These are phyloP conservation scores for Bipolaris oryzae DNA, from an alignment of 2,329 filamentous ascomycete genomes.

Conservation along the genomic window DNA sequence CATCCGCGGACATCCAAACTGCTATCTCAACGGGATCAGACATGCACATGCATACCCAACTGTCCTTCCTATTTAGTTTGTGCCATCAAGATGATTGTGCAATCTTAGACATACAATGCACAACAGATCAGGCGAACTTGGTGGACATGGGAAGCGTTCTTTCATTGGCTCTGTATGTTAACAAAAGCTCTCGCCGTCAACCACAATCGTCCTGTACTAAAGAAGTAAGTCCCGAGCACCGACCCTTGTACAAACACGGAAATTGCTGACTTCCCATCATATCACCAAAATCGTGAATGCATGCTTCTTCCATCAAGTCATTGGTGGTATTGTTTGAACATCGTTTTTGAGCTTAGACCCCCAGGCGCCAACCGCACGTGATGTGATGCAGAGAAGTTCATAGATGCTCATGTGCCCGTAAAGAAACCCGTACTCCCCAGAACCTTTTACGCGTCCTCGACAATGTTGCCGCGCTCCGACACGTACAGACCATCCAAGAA, in stretches of 20 bases:
- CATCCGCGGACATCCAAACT: slow-evolving; percentile 8
- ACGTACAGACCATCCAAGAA: slow-evolving; percentile 99
- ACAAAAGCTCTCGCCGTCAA: slow-evolving; percentile 6
- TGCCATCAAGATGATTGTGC: neutral
- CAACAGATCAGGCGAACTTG: neutral
- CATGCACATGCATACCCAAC: neutral
- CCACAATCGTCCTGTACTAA: slow-evolving; percentile 4
- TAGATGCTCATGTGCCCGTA: slow-evolving; percentile 50
- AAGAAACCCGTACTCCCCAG: slow-evolving; percentile 47
- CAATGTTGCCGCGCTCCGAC: slow-evolving; percentile 96
- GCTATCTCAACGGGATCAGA: neutral
- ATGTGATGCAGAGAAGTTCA: slow-evolving; percentile 50
- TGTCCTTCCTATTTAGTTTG: neutral
- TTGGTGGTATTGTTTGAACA: slow-evolving; percentile 47
- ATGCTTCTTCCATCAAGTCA: slow-evolving; percentile 33
- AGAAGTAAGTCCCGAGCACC: slow-evolving; percentile 10
- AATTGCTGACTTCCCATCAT: slow-evolving; percentile 13
- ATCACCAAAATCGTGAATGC: slow-evolving; percentile 14
- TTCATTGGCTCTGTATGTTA: slow-evolving; percentile 4
- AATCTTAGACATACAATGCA: neutral
- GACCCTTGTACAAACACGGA: slow-evolving; percentile 8
- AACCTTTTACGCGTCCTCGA: slow-evolving; percentile 61
- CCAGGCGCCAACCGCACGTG: slow-evolving; percentile 48
- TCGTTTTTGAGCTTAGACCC: slow-evolving; percentile 48
- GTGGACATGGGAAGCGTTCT: slow-evolving; percentile 1